Base-by-base conservation (phyloP, 1,284 basidiomycete genomes). In the Ceratobasidium sp. region DNA sequence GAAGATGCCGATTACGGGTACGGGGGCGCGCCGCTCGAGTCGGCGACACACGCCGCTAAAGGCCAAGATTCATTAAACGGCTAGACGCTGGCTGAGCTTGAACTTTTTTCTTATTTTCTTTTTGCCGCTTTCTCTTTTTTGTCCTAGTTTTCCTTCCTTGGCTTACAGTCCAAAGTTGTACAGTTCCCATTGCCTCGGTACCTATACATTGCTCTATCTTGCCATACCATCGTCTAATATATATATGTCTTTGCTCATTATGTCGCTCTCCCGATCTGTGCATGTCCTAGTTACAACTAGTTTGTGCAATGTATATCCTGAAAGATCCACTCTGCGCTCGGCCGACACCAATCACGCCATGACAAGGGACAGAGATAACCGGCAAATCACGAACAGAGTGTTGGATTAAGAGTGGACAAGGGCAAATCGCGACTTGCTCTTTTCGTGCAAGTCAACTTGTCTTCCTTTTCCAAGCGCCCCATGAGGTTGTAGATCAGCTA, bases 1-100 rank as follows among this genome's bases (percentile, higher is more conserved):
- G 40, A 74, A 65, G 61, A 74, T 74, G 71, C 71, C 71, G n/a
- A 54, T 74, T 32, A 74, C 44, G 32, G 71, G 71, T 8, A 61
- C 49, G 15, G 49, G 49, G 8, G 61, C 71, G 11, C 71, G 71
- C 29, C 71, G 71, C 15, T 64, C 59, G 13, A 65, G 49, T 34
- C 71, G 71, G 19, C 71, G 71, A 40, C 71, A 74, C 51, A 74
- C 71, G 1, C 71, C 71, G 11, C 25, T 74, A 15, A 74, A 65
- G 56, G 22, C 71, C 46, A 64, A 56, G 61, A 34, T 73, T 40
- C 46, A 64, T 17, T 65, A 62, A 56, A 54, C 32, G 25, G 19
- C 8, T 52, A 25, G 46, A 32, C 19, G 25, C 22, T 32, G 29
- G 19, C 49, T 67, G 65, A 67, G 37, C 61, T 65, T 43, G 49